Evolutionary conservation across 2,329 filamentous ascomycete species (phyloP).

Genomic region (Blastomyces parvus): DNA sequence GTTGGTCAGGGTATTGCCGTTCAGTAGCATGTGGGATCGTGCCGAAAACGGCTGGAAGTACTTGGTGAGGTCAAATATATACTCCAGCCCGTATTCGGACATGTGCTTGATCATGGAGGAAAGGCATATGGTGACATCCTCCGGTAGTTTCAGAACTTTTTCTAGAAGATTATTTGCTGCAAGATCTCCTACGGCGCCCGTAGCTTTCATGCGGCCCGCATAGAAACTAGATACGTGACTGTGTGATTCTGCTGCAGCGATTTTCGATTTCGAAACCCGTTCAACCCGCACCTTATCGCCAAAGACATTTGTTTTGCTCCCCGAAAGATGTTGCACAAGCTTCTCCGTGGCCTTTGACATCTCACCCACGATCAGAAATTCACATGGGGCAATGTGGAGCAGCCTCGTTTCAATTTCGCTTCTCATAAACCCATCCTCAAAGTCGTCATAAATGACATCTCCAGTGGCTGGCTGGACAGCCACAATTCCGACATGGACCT

Average conservation of each 20-base stretch:
- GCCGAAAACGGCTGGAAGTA: slow-evolving; percentile 96
- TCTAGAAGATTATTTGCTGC: slow-evolving; percentile 61
- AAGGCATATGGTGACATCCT: slow-evolving; percentile 79
- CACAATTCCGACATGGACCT: slow-evolving; percentile 80
- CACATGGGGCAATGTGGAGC: slow-evolving; percentile 88
- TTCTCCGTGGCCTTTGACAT: slow-evolving; percentile 88
- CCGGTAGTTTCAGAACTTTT: slow-evolving; percentile 74
- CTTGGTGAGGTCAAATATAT: slow-evolving; percentile 91
- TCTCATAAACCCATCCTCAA: slow-evolving; percentile 96
- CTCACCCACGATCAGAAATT: slow-evolving; percentile 85
- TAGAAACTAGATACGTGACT: slow-evolving; percentile 92
- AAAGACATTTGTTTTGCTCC: slow-evolving; percentile 83
- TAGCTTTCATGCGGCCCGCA: slow-evolving; percentile 66
- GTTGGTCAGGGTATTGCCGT: slow-evolving; percentile 87
- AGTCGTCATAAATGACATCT: slow-evolving; percentile 90
- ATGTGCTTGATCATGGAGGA: slow-evolving; percentile 95
- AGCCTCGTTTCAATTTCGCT: slow-evolving; percentile 93
- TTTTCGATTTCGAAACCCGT: slow-evolving; percentile 63
- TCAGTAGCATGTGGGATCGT: slow-evolving; percentile 88
- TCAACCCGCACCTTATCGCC: slow-evolving; percentile 85
- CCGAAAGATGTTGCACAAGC: slow-evolving; percentile 78
- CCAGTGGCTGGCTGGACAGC: slow-evolving; percentile 94
- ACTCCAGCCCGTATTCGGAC: slow-evolving; percentile 82
- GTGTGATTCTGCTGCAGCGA: slow-evolving; percentile 72
- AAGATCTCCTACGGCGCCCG: slow-evolving; percentile 44